A percentile compares a stretch with the other conserved stretches of the same genome.
phyloP scores from a whole-genome alignment of 352 stramenopile species.

The Globisporangium alternatum region DNA sequence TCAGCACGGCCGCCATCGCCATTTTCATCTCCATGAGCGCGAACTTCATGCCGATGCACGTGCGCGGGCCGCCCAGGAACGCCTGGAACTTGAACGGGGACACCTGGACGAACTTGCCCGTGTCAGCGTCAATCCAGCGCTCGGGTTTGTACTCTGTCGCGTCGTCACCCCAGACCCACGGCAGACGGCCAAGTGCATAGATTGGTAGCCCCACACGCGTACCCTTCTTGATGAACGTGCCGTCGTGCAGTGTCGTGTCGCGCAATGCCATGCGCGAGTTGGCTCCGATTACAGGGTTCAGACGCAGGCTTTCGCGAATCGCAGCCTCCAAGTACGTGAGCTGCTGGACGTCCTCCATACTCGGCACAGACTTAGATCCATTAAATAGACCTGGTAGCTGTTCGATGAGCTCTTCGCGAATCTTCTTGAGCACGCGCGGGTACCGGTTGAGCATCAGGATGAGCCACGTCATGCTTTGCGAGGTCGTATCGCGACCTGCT shows the following conservation, averaged over 20 bases:
- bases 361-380: conserved; percentile 19
- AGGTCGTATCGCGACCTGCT: conserved; percentile 75
- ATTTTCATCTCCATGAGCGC: conserved; percentile 46
- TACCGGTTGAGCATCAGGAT: conserved; percentile 73
- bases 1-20: conserved; percentile 28
- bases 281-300: conserved; percentile 43
- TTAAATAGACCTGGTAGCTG: conserved; percentile 27
- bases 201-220: conserved; percentile 32
- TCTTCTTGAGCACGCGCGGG: conserved; percentile 28
- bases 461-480: conserved; percentile 70
- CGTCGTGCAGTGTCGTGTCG: conserved; percentile 45
- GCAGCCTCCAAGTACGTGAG: conserved; percentile 48
- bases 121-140: conserved; percentile 36
- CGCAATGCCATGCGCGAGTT: conserved; percentile 30
- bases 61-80: conserved; percentile 43
- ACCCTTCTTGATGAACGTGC: conserved; percentile 36
- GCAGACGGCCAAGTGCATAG: conserved; percentile 37
- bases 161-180: conserved; percentile 43
- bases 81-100: conserved; percentile 40
- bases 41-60: conserved; percentile 43
- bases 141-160: conserved; percentile 43
- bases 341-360: conserved; percentile 39
- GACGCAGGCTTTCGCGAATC: conserved; percentile 44
- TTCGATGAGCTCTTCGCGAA: conserved; percentile 30
- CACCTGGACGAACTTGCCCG: conserved; percentile 24